Conservation (phyloP, 305 asterid species). For the Solanum hybrid region DNA sequence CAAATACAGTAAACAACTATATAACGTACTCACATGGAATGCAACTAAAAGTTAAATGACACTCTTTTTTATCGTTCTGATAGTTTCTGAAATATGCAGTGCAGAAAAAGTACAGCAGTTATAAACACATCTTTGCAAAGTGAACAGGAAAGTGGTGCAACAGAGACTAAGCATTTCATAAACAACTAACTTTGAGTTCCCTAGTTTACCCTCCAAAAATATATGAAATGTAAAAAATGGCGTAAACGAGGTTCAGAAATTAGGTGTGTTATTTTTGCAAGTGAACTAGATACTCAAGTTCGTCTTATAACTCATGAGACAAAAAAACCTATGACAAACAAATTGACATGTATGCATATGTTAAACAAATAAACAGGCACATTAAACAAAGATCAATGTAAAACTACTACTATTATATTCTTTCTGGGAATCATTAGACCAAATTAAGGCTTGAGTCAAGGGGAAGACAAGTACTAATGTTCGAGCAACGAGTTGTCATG, state of each 20-base stretch:
- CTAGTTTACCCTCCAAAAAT: neutral
- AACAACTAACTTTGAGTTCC: neutral
- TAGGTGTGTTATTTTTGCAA: neutral
- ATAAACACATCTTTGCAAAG: neutral
- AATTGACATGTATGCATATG: neutral
- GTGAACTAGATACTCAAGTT: neutral
- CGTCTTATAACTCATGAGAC: neutral
- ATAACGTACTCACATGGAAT: neutral
- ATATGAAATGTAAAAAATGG: neutral
- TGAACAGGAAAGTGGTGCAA: neutral
- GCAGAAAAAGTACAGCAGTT: neutral
- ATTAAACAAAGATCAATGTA: neutral
- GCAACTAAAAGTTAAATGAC: neutral
- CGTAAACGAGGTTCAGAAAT: neutral
- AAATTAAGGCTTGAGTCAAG: constrained; percentile 27
- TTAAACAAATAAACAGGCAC: neutral
- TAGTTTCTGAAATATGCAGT: neutral
- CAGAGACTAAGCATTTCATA: neutral
- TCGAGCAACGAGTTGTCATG: constrained; percentile 26
- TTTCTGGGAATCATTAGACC: constrained; percentile 28
- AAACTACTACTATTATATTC: constrained; percentile 17
- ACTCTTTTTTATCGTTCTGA: neutral
- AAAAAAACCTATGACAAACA: neutral
- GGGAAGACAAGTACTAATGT: constrained; percentile 25
- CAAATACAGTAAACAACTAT: neutral